These are phyloP conservation scores for Amanita subjunquillea DNA, from an alignment of 768 basidiomycete genomes.

Conservation along the genomic window DNA sequence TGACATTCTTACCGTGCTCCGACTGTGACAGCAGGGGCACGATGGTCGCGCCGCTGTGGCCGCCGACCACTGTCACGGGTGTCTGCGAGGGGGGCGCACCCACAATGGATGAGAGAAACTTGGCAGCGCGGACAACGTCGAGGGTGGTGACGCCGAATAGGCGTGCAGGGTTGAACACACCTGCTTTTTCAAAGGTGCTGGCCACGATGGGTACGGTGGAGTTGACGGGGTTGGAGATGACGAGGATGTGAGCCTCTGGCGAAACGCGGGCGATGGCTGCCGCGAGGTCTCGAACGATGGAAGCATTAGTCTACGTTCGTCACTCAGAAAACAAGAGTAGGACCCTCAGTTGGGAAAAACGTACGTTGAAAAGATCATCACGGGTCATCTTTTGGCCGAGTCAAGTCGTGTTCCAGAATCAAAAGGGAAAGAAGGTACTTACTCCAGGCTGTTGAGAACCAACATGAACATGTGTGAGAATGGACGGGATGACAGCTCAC, in stretches of 20 bases:
- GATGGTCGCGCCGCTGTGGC: constrained; percentile 96
- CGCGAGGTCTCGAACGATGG: constrained; percentile 95
- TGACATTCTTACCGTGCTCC: constrained; percentile 54
- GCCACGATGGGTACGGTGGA: constrained; percentile 97
- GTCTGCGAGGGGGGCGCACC: constrained; percentile 57
- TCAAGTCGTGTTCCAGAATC: constrained; percentile 1
- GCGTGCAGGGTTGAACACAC: constrained; percentile 81
- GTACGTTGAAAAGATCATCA: constrained; percentile 91
- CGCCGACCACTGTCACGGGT: constrained; percentile 81
- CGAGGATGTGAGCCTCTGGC: constrained; percentile 86
- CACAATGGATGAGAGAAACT: constrained; percentile 72
- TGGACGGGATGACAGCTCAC: constrained; percentile 24
- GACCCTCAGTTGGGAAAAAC: constrained; percentile 15
- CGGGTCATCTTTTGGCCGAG: constrained; percentile 68
- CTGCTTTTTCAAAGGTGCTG: constrained; percentile 80
- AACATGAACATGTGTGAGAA: constrained; percentile 6
- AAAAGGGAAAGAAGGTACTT: constrained; percentile 26
- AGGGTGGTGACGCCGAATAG: constrained; percentile 97
- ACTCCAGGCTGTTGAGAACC: constrained; percentile 60
- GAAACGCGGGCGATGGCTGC: constrained; percentile 75
- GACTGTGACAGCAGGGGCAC: constrained; percentile 91
- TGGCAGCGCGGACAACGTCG: constrained; percentile 92
- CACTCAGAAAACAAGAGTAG: neutral
- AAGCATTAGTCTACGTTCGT: constrained; percentile 75
- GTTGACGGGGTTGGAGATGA: constrained; percentile 99